Evolutionary conservation across 305 asterid species (phyloP), one percentile per base, ranked within the genome.

Genomic region (Nicotiana rustica): DNA sequence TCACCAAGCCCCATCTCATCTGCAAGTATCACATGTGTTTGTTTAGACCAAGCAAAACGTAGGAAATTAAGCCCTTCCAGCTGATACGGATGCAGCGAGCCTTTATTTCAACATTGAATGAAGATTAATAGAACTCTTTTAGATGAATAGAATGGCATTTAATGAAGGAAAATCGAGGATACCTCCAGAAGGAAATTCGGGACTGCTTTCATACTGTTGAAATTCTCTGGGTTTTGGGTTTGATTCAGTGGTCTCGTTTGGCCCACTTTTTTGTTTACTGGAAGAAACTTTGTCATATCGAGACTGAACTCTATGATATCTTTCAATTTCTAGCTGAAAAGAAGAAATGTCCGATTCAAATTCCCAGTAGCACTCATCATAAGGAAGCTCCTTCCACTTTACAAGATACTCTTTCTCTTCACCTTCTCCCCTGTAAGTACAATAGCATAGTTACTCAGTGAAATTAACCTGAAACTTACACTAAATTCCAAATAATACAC

Each of bases 1-100:
- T 80, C 91, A 96, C 99, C 99, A 85, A 97, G 99, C 73, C 99
- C 99, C 99, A 97, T 97, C 90, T 97, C 99, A 89, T 97, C 99
- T 17, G 99, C 99, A 89, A 97, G 99, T 89, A 97, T 95, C 81
- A 97, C 99, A 85, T 97, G 98, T 6, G 98, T 97, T 83, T 91
- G 96, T 88, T 97, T 97, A 83, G 94, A 90, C 99, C 99, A 95
- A 78, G 98, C 85, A 91, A 89, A 95, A 35, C 99, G 97, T 85
- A 97, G 88, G 92, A 95, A 97, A 85, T 97, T 97, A 90, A 97
- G 88, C 86, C 98, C 99, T 90, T 97, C 99, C 62, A 97, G 98
- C 94, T 97, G 99, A 88, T 97, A 95, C 12, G 99, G 99, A 87
- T 95, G 98, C 88, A 97, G 86, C 21, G 98, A 93, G 84, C 98